A percentile compares a stretch with the other conserved stretches of the same genome.
phyloP scores from a whole-genome alignment of 2,329 filamentous ascomycete genomes.

The Cercospora nicotianae region DNA sequence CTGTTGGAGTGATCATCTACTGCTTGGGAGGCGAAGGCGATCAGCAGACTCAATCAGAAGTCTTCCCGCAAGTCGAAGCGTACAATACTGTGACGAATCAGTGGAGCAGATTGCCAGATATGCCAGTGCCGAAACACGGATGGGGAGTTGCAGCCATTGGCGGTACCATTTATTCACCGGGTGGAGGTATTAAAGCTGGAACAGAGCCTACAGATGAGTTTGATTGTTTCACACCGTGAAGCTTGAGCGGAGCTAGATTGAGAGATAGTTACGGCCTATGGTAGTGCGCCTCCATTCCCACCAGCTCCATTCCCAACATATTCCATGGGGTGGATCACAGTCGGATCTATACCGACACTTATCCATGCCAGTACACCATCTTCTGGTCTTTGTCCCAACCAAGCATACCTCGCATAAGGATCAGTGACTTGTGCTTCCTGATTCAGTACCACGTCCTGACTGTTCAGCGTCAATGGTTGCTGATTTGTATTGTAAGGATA shows the following conservation, averaged over 20 bases:
- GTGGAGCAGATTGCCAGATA: conserved; percentile 1
- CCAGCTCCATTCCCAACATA: conserved; percentile 5
- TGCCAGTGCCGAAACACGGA: conserved; percentile 16
- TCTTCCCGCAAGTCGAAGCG: conserved; percentile 11
- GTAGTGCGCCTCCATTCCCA: conserved; percentile 14
- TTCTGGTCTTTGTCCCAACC: conserved; percentile 54
- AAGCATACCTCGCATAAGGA: conserved; percentile 59
- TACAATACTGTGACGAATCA: conserved; percentile 11
- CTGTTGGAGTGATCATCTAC: conserved; percentile 3
- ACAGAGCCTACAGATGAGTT: conserved; percentile 11
- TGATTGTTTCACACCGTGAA: conserved; percentile 13
- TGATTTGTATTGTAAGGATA: conserved; percentile 48
- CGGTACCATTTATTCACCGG: conserved; percentile 13
- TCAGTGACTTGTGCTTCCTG: conserved; percentile 53
- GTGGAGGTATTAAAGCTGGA: conserved; percentile 12
- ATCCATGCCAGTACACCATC: conserved; percentile 59
- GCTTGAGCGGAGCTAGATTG: too few relatives aligned
- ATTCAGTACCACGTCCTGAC: conserved; percentile 50
- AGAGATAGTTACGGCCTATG: too few relatives aligned
- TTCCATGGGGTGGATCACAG: conserved; percentile 23
- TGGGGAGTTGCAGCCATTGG: conserved; percentile 11
- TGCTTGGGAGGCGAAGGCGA: conserved; percentile 19
- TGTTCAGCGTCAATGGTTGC: conserved; percentile 51
- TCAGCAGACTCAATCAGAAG: background rate
- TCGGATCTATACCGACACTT: conserved; percentile 50